Base-by-base conservation (phyloP, 345 rosid genomes). In the Eucalyptus marginata region DNA sequence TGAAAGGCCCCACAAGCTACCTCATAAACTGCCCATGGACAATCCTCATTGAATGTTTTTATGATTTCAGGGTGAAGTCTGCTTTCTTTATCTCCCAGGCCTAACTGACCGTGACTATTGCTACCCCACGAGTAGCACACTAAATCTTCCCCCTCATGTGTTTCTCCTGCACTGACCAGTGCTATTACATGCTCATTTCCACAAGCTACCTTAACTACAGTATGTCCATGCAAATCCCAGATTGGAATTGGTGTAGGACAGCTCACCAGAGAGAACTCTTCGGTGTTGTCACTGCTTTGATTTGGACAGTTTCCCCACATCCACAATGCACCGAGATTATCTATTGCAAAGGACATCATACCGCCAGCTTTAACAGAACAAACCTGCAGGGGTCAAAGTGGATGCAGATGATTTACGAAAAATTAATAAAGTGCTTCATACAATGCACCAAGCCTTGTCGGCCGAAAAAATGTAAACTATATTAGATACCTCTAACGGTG, bases 281-380 rank as follows among this genome's bases (percentile, higher is more conserved):
- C 92, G 29, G 91, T 93, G 17, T 66, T 50, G 76, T 51, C 90
- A 29, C 88, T 90, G 80, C 88, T 94, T 90, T 90, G 92, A 54
- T 88, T 93, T 18, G 98, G 98, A 89, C 95, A 95, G 92, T 94
- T 95, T 36, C 99, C 99, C 99, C 98, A 97, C 92, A 97, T 95
- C 99, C 99, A 97, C 88, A 96, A 93, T 89, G 91, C 90, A 51
- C 99, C 99, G 7, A 88, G 91, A 88, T 92, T 93, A 89, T 97
- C 99, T 89, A 96, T 94, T n/a, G 99, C 99, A 31, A 96, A 90
- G 17, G 99, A 96, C 95, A 94, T 96, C 98, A 96, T 94, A 87
- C 98, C 97, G 56, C 99, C 99, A 50, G 97, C 99, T 92, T 94
- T 93, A 89, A 96, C 93, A 86, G 93, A 91, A 91, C 93, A 92